phyloP scores from a whole-genome alignment of 2,329 filamentous ascomycete genomes.

The Rutstroemia sp. region DNA sequence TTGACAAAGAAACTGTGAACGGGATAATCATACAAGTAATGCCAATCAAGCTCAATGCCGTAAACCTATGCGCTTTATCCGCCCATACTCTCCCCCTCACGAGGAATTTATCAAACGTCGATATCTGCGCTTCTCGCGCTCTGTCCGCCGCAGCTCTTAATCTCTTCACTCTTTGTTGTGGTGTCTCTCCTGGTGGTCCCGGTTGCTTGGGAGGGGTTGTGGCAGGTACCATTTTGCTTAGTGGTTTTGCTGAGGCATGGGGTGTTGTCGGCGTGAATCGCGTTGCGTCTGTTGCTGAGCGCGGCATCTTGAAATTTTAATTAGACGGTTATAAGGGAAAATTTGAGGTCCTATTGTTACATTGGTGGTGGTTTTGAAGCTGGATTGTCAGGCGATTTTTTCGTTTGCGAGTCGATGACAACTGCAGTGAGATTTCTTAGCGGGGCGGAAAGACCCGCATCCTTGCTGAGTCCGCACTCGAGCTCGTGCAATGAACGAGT shows the following conservation, averaged over 20 bases:
- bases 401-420: slow-evolving; percentile 12
- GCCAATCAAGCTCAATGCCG: slow-evolving; percentile 29
- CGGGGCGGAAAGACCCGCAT: slow-evolving; percentile 15
- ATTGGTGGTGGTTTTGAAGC: slow-evolving; percentile 10
- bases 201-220: slow-evolving; percentile 13
- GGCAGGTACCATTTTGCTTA: slow-evolving; percentile 24
- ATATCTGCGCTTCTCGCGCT: slow-evolving; percentile 27
- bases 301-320: slow-evolving; percentile 36
- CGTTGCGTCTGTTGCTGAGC: slow-evolving; percentile 72
- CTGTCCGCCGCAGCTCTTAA: slow-evolving; percentile 30
- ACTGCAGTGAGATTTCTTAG: slow-evolving; percentile 16
- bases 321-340: neutral
- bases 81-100: slow-evolving; percentile 30
- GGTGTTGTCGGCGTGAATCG: slow-evolving; percentile 66
- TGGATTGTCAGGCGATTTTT: slow-evolving; percentile 19
- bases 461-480: neutral
- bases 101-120: slow-evolving; percentile 27
- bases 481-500: no score
- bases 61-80: slow-evolving; percentile 31
- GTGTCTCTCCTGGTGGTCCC: slow-evolving; percentile 28
- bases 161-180: slow-evolving; percentile 30
- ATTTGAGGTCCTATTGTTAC: slow-evolving; percentile 13
- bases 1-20: neutral
- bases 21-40: slow-evolving; percentile 25
- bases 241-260: slow-evolving; percentile 60